These are phyloP conservation scores for Candida smagusa DNA, from an alignment of 1,139 yeast species.

Conservation along the genomic window DNA sequence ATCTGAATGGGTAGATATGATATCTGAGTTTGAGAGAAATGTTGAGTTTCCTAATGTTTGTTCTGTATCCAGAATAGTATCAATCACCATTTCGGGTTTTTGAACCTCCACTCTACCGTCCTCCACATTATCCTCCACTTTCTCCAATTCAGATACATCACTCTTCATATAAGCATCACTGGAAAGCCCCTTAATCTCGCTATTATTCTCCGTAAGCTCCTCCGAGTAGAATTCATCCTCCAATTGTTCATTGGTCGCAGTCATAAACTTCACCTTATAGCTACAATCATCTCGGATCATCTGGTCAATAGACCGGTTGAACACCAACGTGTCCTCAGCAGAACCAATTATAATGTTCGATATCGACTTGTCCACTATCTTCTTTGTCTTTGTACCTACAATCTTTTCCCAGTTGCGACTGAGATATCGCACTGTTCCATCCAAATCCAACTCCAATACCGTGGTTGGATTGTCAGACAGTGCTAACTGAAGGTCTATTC, in stretches of 20 bases:
- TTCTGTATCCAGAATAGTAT: too few species aligned
- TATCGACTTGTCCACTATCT: slow-evolving; percentile 58
- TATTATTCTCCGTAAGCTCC: too few species aligned
- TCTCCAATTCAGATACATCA: too few species aligned
- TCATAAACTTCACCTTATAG: slow-evolving; percentile 70
- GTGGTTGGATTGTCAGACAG: slow-evolving; percentile 72
- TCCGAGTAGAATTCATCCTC: too few species aligned
- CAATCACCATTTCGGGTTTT: too few species aligned
- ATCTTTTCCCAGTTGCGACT: slow-evolving; percentile 75
- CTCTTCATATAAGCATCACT: too few species aligned
- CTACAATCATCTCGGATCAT: slow-evolving; percentile 76
- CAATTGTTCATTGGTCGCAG: slow-evolving; percentile 40
- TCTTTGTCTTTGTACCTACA: slow-evolving; percentile 60
- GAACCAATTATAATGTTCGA: slow-evolving; percentile 66
- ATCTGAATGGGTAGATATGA: slow-evolving; percentile 6
- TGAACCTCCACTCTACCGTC: too few species aligned
- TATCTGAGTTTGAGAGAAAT: background rate
- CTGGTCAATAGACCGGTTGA: slow-evolving; percentile 64
- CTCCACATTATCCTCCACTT: too few species aligned
- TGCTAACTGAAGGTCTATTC: slow-evolving; percentile 50
- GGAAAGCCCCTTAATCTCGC: too few species aligned
- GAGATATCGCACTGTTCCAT: slow-evolving; percentile 72
- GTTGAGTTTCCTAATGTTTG: too few species aligned
- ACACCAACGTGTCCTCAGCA: slow-evolving; percentile 61
- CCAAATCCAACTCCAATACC: slow-evolving; percentile 80